Base-by-base conservation (phyloP, 306 rosid genomes). In the Cyclanthera cordifolia region DNA sequence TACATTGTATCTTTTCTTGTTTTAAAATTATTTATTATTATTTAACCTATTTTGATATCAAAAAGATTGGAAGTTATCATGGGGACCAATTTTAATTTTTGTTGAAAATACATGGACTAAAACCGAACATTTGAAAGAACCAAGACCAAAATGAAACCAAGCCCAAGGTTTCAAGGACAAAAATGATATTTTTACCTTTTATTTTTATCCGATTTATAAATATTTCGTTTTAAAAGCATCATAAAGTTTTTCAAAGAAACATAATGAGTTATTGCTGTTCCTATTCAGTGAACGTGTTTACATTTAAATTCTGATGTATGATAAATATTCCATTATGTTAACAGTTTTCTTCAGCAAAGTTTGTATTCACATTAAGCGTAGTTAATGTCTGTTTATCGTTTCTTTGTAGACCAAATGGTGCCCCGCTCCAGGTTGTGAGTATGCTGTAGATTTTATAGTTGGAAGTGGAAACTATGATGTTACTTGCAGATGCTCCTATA, bases 391-490 rank as follows among this genome's bases (percentile, higher is more conserved):
- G 19, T 17, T 70, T 53, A 27, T 54, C 47, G 15, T 68, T 60
- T 12, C 57, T 73, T 74, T 76, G 75, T 28, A 78, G 97, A 86
- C 88, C 74, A 90, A 90, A 80, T 90, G 97, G 97, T 90, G 97
- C 79, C 97, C 97, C 45, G 90, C 89, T 73, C 97, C 97, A 53
- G 97, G 95, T 68, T 90, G 97, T 75, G 97, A 90, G 60, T 81
- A 80, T 81, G 97, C 95, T 9, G 95, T 90, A 68, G 85, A 88
- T 68, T 90, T 84, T 79, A 84, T 88, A 79, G 87, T 84, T 68
- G 97, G 97, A 58, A 81, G 89, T 69, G 89, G 87, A 83, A 89
- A 82, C 81, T 93, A 83, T 85, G 98, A 93, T 83, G 91, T 93
- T 73, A 83, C 90, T 51, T 93, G 96, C 85, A 81, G 83, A 73